Evolutionary conservation across 805 yeast genomes (phyloP), one percentile per base, ranked within the genome.

Genomic region (Dipodascus geniculatus): DNA sequence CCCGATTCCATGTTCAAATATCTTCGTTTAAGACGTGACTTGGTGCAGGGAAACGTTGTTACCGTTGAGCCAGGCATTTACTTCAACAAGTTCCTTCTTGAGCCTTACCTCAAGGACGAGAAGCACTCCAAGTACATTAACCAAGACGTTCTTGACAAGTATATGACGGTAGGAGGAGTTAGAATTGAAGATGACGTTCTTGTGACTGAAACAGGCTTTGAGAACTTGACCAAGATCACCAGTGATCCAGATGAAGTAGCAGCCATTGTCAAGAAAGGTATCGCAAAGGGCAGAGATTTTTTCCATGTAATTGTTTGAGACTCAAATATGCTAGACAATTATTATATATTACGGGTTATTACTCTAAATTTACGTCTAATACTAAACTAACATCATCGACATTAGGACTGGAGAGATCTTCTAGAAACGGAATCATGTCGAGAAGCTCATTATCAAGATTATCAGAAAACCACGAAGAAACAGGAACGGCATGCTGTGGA

Each of bases 401-500:
- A 49, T 75, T 75, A 9, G 74, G 66, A 58, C 76, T 71, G 3
- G 96, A 80, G 54, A 93, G 71, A 66, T 93, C 98, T 67, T 88
- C 87, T 60, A 93, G 74, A 56, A 93, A 81, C 14, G 98, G 99
- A 53, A 93, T 72, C 69, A 93, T 80, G 69, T 93, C 99, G 57
- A 87, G 69, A 62, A 93, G 75, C 74, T 93, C 99, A 67, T 90
- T 90, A 68, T 93, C 99, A 68, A 93, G 99, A 24, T 93, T 82
- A 70, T 93, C 99, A 60, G 96, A 87, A 74, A 93, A 93, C 99
- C 99, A 93, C 67, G 93, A 83, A 60, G 96, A 87, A 24, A 93
- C 87, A 22, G 99, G 99, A 24, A 93, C 85, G 6, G 98, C 95
- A 71, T 93, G 96, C 68, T 88, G 95, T 20, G 99, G 99, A 66